Evolutionary conservation across 148 eudicot species (phyloP), one percentile per base, ranked within the genome.

Genomic region (Heliosperma pusillum): DNA sequence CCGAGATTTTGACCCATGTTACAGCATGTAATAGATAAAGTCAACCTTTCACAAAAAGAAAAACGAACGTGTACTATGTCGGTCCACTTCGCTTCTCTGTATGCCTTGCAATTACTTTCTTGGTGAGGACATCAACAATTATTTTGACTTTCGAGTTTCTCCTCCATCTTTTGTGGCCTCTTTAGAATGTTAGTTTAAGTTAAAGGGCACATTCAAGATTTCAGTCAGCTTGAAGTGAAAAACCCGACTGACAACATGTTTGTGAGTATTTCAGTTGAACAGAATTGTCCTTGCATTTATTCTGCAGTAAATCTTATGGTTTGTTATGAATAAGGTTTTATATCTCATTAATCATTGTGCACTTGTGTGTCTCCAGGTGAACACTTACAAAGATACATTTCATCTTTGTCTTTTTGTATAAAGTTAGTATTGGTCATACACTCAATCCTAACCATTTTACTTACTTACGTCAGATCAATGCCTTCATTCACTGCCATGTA

Each of bases 401-500:
- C 68, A 4, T 64, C 9, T 9, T 68, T 44, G 55, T 44, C 26
- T 44, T 44, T 68, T 68, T 68, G 55, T 21, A 42, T 42, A 19
- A 3, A 20, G 10, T 68, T 52, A 66, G 36, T 66, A 40, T 20
- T 45, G 70, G 47, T 26, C 8, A 2, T 36, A 36, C 9, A 66
- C 52, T 40, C 53, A 11, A 29, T 67, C 15, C 3, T 67, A 20
- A 42, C 69, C 55, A 2, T 44, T 71, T 68, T 40, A 50, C 47
- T 76, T 44, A 47, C 5, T 50, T 19, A 11, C 76, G 24, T 52
- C 70, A 94, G 98, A 76, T 95, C 68, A 92, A 87, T 83, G 82
- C 92, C 27, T 95, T 90, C 80, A 90, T 95, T 77, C 89, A 90
- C 62, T 92, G 98, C 65, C 91, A 88, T 85, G 97, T 89, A 80